These are phyloP conservation scores for Arthrobotrys entomopaga DNA, from an alignment of 2,329 filamentous ascomycete species.

Conservation along the genomic window DNA sequence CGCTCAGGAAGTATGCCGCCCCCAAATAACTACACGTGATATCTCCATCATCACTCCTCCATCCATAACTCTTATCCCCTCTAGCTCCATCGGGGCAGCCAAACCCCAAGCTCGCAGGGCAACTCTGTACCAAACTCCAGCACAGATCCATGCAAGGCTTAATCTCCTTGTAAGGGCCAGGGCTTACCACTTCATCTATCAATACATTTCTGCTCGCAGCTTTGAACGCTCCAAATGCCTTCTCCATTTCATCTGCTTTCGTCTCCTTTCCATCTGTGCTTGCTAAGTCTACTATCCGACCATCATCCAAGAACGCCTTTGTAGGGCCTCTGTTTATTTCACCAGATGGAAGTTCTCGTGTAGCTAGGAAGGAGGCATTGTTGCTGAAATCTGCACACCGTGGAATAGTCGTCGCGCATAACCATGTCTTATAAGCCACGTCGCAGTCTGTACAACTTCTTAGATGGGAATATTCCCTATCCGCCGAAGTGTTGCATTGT, in stretches of 20 bases:
- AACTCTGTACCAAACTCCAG: slow-evolving; percentile 84
- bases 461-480: slow-evolving; percentile 82
- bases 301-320: slow-evolving; percentile 43
- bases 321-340: slow-evolving; percentile 31
- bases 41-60: slow-evolving; percentile 59
- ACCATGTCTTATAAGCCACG: slow-evolving; percentile 88
- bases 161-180: slow-evolving; percentile 93
- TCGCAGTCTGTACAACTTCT: slow-evolving; percentile 80
- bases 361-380: slow-evolving; percentile 68
- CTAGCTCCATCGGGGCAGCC: slow-evolving; percentile 71
- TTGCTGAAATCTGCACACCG: slow-evolving; percentile 85
- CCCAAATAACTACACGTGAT: slow-evolving; percentile 63
- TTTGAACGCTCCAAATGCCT: slow-evolving; percentile 63
- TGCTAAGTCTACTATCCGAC: slow-evolving; percentile 49
- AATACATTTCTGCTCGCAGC: slow-evolving; percentile 68
- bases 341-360: slow-evolving; percentile 64
- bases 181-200: slow-evolving; percentile 77
- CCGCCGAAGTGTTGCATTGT: slow-evolving; percentile 77
- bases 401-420: slow-evolving; percentile 91
- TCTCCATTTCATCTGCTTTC: slow-evolving; percentile 1
- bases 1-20: slow-evolving; percentile 58
- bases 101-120: slow-evolving; percentile 80
- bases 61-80: slow-evolving; percentile 67
- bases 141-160: slow-evolving; percentile 89
- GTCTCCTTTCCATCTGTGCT: slow-evolving; percentile 30